Evolutionary conservation across 1,284 basidiomycete genomes (phyloP).

Genomic region (Naganishia albida): DNA sequence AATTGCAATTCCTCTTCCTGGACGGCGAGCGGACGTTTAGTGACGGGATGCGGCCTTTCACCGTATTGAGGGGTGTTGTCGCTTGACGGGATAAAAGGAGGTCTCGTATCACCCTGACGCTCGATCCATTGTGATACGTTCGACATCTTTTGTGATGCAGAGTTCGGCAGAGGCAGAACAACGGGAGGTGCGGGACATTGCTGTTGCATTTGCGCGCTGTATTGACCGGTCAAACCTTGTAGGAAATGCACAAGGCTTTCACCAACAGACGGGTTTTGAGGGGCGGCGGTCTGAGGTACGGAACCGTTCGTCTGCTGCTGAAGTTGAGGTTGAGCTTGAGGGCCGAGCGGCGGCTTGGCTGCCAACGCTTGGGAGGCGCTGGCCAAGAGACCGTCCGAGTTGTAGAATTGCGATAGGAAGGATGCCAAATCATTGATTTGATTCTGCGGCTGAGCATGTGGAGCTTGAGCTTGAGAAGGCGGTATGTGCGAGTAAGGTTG

Average conservation of each 20-base stretch:
- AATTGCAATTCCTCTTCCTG: background rate
- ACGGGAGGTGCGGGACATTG: slow-evolving; percentile 17
- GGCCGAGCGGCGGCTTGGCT: background rate
- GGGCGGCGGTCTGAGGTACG: background rate
- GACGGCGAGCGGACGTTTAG: slow-evolving; percentile 1
- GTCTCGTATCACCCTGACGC: background rate
- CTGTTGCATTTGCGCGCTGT: slow-evolving; percentile 10
- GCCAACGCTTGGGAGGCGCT: background rate
- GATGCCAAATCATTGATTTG: slow-evolving; percentile 25
- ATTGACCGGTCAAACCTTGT: slow-evolving; percentile 18
- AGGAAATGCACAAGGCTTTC: slow-evolving; percentile 26
- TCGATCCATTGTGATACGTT: slow-evolving; percentile 16
- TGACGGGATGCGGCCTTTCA: background rate
- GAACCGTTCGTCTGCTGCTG: background rate
- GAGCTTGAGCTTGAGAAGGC: background rate
- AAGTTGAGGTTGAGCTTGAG: background rate
- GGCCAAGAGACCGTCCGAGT: background rate
- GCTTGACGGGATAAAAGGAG: background rate
- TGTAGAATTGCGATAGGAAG: slow-evolving; percentile 29
- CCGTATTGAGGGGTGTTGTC: background rate
- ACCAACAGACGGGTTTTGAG: background rate
- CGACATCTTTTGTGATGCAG: slow-evolving; percentile 10
- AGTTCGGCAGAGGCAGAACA: slow-evolving; percentile 7
- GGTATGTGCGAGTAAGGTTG: slow-evolving; percentile 1
- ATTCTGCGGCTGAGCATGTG: background rate